Base-by-base conservation (phyloP, 306 rosid species). In the Arachis hypogaea region DNA sequence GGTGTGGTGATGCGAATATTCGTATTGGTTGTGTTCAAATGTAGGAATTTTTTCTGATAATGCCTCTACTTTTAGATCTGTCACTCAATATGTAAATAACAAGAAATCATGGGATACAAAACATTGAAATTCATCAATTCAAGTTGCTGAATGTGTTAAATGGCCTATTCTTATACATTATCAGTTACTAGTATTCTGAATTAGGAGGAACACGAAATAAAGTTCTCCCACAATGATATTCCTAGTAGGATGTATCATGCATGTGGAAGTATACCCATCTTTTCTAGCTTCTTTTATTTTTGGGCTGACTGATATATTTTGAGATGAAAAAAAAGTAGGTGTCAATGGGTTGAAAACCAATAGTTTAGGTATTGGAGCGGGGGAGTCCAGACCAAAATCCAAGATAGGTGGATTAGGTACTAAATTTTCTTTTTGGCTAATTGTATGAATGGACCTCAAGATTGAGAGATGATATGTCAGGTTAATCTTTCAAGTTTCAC, bases 391-490 rank as follows among this genome's bases (percentile, higher is more conserved):
- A 22, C 28, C 28, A 22, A 22, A 22, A 22, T 22, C 28, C 28
- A 22, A 22, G 28, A 22, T 22, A 22, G 28, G 28, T 22, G 28
- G 28, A 22, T 22, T 22, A 22, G 28, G 28, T 22, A 22, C 28
- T 22, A 22, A 22, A 22, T 22, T 22, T 22, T 22, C 28, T 22
- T 22, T 63, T 63, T 2, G 29, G 38, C 7, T 16, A 14, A 33
- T 40, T 54, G 30, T 54, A 16, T 54, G 59, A 30, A 54, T 57
- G 62, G 40, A 28, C 59, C 59, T 54, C 59, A 6, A 54, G 59
- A 11, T 55, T 7, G 60, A 55, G 60, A 8, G 33, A 18, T 55
- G 38, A 57, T 57, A 57, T 11, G 62, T 57, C 62, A 28, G 29
- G 40, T 57, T 57, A 2, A 28, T 8, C 62, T 57, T 28, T 28